Evolutionary conservation across 345 rosid species (phyloP).

Genomic region (Ceriops tagal): DNA sequence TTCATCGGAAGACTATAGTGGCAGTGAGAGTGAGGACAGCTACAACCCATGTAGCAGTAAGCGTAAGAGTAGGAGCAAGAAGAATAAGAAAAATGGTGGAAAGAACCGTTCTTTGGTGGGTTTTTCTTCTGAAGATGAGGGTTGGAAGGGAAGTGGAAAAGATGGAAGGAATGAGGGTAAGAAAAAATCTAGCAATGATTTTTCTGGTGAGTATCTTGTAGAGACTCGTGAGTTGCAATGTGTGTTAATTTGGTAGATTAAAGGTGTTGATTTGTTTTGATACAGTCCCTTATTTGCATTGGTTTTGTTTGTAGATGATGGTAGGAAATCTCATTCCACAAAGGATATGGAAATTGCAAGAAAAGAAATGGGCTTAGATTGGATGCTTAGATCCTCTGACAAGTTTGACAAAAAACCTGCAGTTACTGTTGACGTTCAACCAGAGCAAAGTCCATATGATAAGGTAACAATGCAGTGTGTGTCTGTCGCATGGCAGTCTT

Average conservation of each 20-base stretch:
- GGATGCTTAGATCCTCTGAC: constrained; percentile 76
- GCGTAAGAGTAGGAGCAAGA: constrained; percentile 18
- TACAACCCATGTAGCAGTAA: constrained; percentile 18
- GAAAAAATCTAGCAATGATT: constrained; percentile 6
- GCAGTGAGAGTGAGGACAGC: constrained; percentile 25
- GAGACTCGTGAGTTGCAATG: background rate
- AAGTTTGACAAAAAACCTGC: constrained; percentile 34
- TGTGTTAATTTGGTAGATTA: background rate
- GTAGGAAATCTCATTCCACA: constrained; percentile 13
- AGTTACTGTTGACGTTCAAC: constrained; percentile 27
- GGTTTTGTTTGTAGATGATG: constrained; percentile 25
- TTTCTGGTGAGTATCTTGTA: constrained; percentile 16
- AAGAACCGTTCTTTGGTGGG: constrained; percentile 26
- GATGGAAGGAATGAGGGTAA: constrained; percentile 25
- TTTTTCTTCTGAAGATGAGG: constrained; percentile 29
- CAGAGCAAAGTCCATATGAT: constrained; percentile 40
- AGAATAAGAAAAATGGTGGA: constrained; percentile 27
- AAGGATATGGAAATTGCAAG: constrained; percentile 52
- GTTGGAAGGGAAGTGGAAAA: constrained; percentile 18
- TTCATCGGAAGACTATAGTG: constrained; percentile 25
- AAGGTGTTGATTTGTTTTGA: background rate
- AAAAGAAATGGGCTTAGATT: constrained; percentile 72
- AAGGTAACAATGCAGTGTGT: constrained; percentile 41
- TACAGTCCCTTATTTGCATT: background rate
- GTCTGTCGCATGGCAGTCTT: too few relatives aligned